Conservation (phyloP, 352 stramenopile species). For the Phytopythium vexans region DNA sequence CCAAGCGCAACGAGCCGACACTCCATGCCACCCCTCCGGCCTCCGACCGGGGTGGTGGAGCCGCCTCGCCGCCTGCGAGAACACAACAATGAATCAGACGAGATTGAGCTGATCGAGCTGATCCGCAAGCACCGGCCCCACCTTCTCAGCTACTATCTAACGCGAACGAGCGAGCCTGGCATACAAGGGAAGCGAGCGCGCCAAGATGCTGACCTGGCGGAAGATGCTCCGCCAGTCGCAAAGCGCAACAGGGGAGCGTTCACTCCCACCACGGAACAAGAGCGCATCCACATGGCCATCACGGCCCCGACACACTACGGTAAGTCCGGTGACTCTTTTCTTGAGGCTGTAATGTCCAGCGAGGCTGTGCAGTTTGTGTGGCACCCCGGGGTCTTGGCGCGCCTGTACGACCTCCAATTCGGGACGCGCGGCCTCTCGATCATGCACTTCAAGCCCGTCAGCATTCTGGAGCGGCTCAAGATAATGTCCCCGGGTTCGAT, state of each 20-base stretch:
- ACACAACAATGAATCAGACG: not conserved
- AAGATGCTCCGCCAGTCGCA: not conserved
- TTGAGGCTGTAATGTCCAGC: conserved; percentile 4
- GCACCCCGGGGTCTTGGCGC: conserved; percentile 8
- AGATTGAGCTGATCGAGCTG: not conserved
- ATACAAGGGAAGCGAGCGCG: too few species aligned
- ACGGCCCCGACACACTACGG: conserved; percentile 9
- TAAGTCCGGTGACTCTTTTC: conserved; percentile 9
- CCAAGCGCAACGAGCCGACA: too few species aligned
- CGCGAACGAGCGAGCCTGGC: not conserved
- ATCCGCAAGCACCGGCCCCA: too few species aligned
- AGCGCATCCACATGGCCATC: not conserved
- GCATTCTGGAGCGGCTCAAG: too few species aligned
- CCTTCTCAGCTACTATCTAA: not conserved
- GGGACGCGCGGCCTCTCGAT: conserved; percentile 8
- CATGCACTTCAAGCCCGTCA: conserved; percentile 10
- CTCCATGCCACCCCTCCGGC: too few species aligned
- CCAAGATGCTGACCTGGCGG: not conserved
- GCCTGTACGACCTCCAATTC: conserved; percentile 16
- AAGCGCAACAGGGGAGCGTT: not conserved
- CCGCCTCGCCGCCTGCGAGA: too few species aligned
- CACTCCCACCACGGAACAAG: conserved; percentile 1
- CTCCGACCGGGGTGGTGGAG: too few species aligned
- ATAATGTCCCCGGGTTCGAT: too few species aligned
- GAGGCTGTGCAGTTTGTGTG: conserved; percentile 3